Conservation (phyloP, 495 filamentous ascomycete species). For the Aspergillus sparsus region DNA sequence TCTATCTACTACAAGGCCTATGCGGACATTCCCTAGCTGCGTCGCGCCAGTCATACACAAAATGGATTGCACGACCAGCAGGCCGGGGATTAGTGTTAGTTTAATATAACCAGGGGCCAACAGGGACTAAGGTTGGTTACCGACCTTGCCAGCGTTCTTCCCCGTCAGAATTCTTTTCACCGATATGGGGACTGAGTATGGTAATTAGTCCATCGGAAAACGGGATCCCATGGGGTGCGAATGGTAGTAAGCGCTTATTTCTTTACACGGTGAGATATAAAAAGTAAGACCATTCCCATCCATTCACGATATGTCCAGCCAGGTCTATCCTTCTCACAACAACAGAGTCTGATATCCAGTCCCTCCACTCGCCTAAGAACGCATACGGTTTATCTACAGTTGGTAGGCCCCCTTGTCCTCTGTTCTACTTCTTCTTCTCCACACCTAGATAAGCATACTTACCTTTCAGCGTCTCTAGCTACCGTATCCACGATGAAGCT, state of each 20-base stretch:
- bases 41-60: slow-evolving; percentile 8
- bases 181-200: not conserved
- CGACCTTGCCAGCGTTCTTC: slow-evolving; percentile 10
- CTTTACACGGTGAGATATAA: slow-evolving; percentile 9
- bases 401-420: slow-evolving; percentile 8
- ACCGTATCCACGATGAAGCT: too few relatives aligned
- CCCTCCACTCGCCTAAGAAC: slow-evolving; percentile 9
- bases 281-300: slow-evolving; percentile 11
- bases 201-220: slow-evolving; percentile 8
- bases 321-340: slow-evolving; percentile 5
- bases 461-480: too few relatives aligned
- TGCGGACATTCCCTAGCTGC: slow-evolving; percentile 11
- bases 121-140: not conserved
- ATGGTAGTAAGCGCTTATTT: slow-evolving; percentile 13
- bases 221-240: slow-evolving; percentile 3
- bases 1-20: slow-evolving; percentile 7
- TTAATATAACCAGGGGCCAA: slow-evolving; percentile 1
- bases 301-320: slow-evolving; percentile 2
- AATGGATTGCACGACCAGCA: not conserved
- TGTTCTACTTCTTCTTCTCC: slow-evolving; percentile 7
- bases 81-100: not conserved
- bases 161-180: slow-evolving; percentile 1
- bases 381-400: slow-evolving; percentile 8
- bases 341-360: slow-evolving; percentile 11
- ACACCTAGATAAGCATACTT: slow-evolving; percentile 9